These are phyloP conservation scores for Anthoceros angustus DNA, from an alignment of 225 moss, liverwort and hornwort genomes.

Conservation along the genomic window DNA sequence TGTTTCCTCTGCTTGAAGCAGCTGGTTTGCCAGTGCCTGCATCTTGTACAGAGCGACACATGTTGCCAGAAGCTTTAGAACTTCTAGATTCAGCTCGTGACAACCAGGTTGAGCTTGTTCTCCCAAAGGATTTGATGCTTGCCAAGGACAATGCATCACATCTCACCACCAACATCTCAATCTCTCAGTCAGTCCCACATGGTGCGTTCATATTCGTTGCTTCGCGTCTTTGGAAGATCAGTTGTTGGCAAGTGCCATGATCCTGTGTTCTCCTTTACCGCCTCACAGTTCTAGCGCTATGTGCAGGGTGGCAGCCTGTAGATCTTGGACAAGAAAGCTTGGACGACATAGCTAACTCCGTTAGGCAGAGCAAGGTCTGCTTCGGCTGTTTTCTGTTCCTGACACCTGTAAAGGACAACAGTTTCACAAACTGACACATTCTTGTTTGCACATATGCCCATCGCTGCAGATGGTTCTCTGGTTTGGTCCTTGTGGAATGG, in stretches of 20 bases:
- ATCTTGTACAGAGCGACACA: background rate
- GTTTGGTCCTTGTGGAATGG: background rate
- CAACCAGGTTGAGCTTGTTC: background rate
- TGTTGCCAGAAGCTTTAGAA: background rate
- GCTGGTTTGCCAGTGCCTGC: background rate
- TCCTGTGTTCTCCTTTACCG: background rate
- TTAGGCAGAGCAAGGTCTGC: background rate
- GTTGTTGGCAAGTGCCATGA: background rate
- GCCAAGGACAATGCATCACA: background rate
- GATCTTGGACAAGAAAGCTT: background rate
- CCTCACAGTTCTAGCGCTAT: background rate
- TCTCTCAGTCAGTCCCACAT: background rate
- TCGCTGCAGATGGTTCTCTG: conserved; percentile 1
- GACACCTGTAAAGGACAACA: background rate
- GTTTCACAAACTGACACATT: background rate
- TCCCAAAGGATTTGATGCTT: background rate
- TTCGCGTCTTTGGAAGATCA: background rate
- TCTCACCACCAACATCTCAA: background rate
- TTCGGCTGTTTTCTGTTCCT: background rate
- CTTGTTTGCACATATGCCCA: background rate
- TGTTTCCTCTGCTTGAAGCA: background rate
- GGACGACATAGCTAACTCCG: background rate
- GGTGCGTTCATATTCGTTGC: background rate
- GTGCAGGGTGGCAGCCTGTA: background rate
- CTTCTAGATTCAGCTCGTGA: background rate